Evolutionary conservation across 2,329 filamentous ascomycete genomes (phyloP).

Genomic region (Sporothrix phasma): DNA sequence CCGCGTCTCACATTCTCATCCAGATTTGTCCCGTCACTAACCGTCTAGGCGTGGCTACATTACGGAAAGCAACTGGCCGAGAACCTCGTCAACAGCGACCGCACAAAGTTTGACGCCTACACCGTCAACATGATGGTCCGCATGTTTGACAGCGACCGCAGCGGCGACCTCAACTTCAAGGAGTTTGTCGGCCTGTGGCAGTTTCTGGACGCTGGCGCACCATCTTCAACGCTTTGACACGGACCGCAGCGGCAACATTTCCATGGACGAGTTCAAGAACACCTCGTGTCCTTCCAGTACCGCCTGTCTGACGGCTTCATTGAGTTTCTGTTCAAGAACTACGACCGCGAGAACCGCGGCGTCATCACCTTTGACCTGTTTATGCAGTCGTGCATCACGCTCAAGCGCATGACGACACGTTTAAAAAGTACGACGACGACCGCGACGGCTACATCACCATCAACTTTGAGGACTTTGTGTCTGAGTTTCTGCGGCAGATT

Average conservation of each 20-base stretch:
- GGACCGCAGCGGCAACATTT: slow-evolving; percentile 80
- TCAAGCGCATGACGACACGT: slow-evolving; percentile 99
- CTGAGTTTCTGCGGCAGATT: slow-evolving; percentile 54
- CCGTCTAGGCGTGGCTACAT: slow-evolving; percentile 49
- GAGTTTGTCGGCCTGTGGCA: slow-evolving; percentile 97
- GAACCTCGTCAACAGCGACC: slow-evolving; percentile 93
- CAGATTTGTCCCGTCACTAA: background rate
- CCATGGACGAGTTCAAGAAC: slow-evolving; percentile 75
- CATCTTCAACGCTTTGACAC: slow-evolving; percentile 90
- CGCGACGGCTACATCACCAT: slow-evolving; percentile 84
- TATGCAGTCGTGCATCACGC: slow-evolving; percentile 89
- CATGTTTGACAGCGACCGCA: slow-evolving; percentile 94
- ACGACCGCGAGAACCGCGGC: slow-evolving; percentile 65
- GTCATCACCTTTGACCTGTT: slow-evolving; percentile 90
- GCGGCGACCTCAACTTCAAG: slow-evolving; percentile 81
- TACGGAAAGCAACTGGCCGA: slow-evolving; percentile 78
- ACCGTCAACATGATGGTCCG: slow-evolving; percentile 99
- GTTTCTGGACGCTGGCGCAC: slow-evolving; percentile 86
- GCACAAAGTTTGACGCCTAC: slow-evolving; percentile 80
- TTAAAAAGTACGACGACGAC: slow-evolving; percentile 97
- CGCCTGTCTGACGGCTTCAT: slow-evolving; percentile 77
- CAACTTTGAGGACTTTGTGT: slow-evolving; percentile 73
- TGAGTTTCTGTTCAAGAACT: slow-evolving; percentile 74
- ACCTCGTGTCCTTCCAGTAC: slow-evolving; percentile 92
- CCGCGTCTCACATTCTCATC: no score